These are phyloP conservation scores for maize (Zea mays) DNA, from an alignment of 176 grass and related monocot genomes.

Conservation along the genomic window DNA sequence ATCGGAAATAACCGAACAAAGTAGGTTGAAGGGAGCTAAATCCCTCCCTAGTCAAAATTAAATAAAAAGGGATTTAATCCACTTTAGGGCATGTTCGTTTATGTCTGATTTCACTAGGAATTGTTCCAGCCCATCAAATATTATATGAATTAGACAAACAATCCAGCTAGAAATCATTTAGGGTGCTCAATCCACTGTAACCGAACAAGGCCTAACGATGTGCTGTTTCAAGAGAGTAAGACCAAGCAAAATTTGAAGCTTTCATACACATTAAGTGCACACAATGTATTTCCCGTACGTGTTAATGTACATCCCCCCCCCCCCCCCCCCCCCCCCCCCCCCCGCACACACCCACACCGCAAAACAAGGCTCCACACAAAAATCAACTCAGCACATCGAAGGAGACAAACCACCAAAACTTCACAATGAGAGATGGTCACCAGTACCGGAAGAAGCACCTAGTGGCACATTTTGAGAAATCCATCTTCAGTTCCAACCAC, in stretches of 20 bases:
- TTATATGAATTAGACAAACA: too few relatives aligned
- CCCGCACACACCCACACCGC: not conserved
- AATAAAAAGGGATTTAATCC: too few relatives aligned
- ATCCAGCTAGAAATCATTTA: too few relatives aligned
- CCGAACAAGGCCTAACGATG: not conserved
- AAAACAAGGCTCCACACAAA: not conserved
- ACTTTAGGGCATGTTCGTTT: too few relatives aligned
- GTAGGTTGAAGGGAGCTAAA: too few relatives aligned
- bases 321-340: not conserved
- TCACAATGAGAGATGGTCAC: slow-evolving; percentile 24
- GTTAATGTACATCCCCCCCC: not conserved
- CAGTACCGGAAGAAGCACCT: slow-evolving; percentile 42
- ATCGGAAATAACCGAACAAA: too few relatives aligned
- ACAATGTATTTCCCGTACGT: not conserved
- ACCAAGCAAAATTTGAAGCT: slow-evolving; percentile 23
- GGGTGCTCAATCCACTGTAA: too few relatives aligned
- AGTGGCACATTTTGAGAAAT: slow-evolving; percentile 88
- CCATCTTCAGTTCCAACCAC: slow-evolving; percentile 93
- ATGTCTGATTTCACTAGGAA: too few relatives aligned
- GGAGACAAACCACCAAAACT: not conserved
- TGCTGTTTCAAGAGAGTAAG: not conserved
- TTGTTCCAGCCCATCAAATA: too few relatives aligned
- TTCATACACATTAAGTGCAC: slow-evolving; percentile 24
- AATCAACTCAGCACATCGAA: not conserved
- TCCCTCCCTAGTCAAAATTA: too few relatives aligned